phyloP scores from a whole-genome alignment of 2,329 filamentous ascomycete species.

The Penicillium sp. region DNA sequence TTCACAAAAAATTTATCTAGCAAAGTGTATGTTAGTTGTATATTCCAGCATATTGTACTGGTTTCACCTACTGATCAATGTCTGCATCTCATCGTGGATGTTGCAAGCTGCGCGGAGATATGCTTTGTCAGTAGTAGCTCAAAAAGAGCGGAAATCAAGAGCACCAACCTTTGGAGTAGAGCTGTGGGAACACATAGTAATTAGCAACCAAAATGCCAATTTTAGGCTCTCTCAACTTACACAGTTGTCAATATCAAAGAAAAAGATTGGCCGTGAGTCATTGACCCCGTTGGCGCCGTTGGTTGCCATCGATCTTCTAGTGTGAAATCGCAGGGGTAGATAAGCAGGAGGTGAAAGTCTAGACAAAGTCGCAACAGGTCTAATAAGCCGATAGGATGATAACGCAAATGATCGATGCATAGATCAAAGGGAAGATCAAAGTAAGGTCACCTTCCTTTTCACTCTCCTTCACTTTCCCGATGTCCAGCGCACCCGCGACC shows the following conservation, averaged over 20 bases:
- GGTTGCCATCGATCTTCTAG: conserved; percentile 24
- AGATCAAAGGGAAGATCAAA: not conserved
- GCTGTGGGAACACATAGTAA: conserved; percentile 39
- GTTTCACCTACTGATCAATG: conserved; percentile 61
- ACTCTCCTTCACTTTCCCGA: not conserved
- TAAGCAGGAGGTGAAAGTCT: not conserved
- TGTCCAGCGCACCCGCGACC: conserved; percentile 1
- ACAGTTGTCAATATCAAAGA: conserved; percentile 98
- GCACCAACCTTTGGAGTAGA: conserved; percentile 75
- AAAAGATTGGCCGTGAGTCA: conserved; percentile 57
- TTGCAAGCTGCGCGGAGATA: conserved; percentile 57
- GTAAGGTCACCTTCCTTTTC: not conserved
- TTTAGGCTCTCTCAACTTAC: conserved; percentile 44
- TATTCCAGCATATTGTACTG: not conserved
- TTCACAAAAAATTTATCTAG: conserved; percentile 59
- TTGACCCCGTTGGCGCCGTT: conserved; percentile 17
- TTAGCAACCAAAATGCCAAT: not conserved
- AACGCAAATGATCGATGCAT: conserved; percentile 19
- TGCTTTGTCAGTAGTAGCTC: conserved; percentile 13
- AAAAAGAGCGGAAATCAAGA: not conserved
- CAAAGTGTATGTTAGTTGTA: not conserved
- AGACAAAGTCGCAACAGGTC: not conserved
- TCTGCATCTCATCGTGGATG: conserved; percentile 85
- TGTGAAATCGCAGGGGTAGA: not conserved
- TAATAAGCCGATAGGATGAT: conserved; percentile 4